Percentiles rank a stretch among this genome's conserved stretches.
Conservation (phyloP, 2,329 filamentous ascomycete genomes). For the Cladosporium halotolerans region DNA sequence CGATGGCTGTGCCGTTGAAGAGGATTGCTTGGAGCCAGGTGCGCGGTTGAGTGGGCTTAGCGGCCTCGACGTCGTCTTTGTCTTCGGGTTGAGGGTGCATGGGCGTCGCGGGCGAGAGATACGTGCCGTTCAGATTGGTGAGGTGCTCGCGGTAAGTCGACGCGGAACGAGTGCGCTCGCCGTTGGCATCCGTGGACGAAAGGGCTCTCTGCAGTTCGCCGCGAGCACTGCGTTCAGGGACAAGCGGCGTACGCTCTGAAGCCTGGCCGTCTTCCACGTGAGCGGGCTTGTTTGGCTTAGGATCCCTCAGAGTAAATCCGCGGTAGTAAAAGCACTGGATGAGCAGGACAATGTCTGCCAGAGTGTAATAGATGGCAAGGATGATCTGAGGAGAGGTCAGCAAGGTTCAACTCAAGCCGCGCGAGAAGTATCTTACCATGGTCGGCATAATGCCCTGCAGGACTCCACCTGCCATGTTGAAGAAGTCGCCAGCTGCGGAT, state of each 20-base stretch:
- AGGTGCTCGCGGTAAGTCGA: slow-evolving; percentile 44
- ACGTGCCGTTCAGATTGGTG: slow-evolving; percentile 55
- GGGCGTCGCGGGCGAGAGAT: slow-evolving; percentile 77
- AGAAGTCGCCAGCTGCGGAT: slow-evolving; percentile 70
- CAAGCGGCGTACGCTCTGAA: slow-evolving; percentile 31
- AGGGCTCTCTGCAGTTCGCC: slow-evolving; percentile 19
- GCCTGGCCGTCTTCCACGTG: slow-evolving; percentile 20
- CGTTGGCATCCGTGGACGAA: slow-evolving; percentile 21
- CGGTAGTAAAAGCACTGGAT: slow-evolving; percentile 93
- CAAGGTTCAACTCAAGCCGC: too few species aligned
- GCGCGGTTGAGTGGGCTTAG: slow-evolving; percentile 36
- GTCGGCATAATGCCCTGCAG: slow-evolving; percentile 88
- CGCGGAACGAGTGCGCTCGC: slow-evolving; percentile 21
- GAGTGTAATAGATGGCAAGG: slow-evolving; percentile 87
- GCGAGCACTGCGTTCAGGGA: slow-evolving; percentile 26
- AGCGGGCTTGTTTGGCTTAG: slow-evolving; percentile 35
- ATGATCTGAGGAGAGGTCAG: slow-evolving; percentile 53
- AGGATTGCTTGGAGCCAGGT: slow-evolving; percentile 46
- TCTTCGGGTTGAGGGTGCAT: slow-evolving; percentile 52
- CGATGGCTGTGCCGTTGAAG: slow-evolving; percentile 69
- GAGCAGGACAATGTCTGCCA: slow-evolving; percentile 83
- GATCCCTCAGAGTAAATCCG: slow-evolving; percentile 78
- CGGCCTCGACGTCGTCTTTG: slow-evolving; percentile 22
- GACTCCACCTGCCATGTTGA: slow-evolving; percentile 91
- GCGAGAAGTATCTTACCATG: slow-evolving; percentile 53